phyloP scores from a whole-genome alignment of 208 protist species.

The Eutreptiella sp. region DNA sequence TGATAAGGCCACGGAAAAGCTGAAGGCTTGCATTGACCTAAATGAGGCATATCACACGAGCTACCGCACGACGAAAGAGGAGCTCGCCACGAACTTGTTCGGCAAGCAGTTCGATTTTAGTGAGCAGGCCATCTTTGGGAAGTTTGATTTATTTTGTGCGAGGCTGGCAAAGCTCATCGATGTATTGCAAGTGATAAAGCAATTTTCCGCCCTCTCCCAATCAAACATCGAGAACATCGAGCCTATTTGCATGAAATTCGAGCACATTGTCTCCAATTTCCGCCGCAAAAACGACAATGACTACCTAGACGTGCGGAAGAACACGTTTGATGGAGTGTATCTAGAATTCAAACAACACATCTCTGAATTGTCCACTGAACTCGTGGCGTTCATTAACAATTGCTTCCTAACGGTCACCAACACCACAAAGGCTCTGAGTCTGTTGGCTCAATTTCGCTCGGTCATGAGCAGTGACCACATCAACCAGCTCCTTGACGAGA shows the following conservation, averaged over 20 bases:
- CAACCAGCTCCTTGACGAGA: slow-evolving; percentile 50
- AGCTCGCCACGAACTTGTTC: slow-evolving; percentile 37
- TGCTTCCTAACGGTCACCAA: slow-evolving; percentile 44
- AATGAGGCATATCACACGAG: slow-evolving; percentile 48
- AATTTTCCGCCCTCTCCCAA: slow-evolving; percentile 48
- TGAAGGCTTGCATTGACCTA: slow-evolving; percentile 49
- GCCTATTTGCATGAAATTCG: slow-evolving; percentile 40
- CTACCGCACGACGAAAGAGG: slow-evolving; percentile 35
- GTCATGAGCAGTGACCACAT: slow-evolving; percentile 52
- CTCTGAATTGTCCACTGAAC: slow-evolving; percentile 41
- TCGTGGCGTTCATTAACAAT: slow-evolving; percentile 61
- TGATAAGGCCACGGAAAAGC: slow-evolving; percentile 30
- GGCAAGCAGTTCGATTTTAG: slow-evolving; percentile 58
- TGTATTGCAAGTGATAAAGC: slow-evolving; percentile 54
- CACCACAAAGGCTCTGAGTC: slow-evolving; percentile 46
- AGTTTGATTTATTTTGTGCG: slow-evolving; percentile 68
- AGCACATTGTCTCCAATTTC: slow-evolving; percentile 37
- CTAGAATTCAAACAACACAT: slow-evolving; percentile 55
- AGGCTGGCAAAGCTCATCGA: slow-evolving; percentile 62
- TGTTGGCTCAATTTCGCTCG: slow-evolving; percentile 52
- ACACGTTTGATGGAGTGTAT: slow-evolving; percentile 29
- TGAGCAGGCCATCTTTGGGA: slow-evolving; percentile 59
- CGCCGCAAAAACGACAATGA: slow-evolving; percentile 35
- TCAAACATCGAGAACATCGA: slow-evolving; percentile 56
- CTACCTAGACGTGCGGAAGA: slow-evolving; percentile 35